Conservation (phyloP, 768 basidiomycete species). For the Lentinula boryana region DNA sequence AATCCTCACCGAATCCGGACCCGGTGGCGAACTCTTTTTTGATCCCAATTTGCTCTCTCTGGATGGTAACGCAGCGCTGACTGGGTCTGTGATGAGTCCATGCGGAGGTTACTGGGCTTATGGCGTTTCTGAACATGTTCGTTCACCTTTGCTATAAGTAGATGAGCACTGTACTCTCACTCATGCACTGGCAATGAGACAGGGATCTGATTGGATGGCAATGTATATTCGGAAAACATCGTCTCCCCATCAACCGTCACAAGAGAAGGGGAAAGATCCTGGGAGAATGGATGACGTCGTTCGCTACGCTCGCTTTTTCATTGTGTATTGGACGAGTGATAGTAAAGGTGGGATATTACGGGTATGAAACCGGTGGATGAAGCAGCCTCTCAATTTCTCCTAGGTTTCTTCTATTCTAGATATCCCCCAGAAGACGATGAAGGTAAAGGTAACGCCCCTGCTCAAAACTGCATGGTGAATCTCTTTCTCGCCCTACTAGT, state of each 20-base stretch:
- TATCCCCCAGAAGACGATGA: constrained; percentile 3
- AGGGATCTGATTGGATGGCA: constrained; percentile 3
- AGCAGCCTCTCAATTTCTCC: neutral
- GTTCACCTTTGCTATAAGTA: neutral
- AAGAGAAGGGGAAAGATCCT: constrained; percentile 2
- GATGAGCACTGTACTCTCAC: neutral
- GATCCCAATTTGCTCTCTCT: neutral
- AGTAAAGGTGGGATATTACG: neutral
- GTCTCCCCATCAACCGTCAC: constrained; percentile 2
- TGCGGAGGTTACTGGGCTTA: constrained; percentile 3
- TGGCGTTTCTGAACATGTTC: constrained; percentile 5
- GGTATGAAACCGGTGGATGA: neutral
- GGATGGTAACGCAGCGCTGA: constrained; percentile 1
- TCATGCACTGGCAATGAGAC: neutral
- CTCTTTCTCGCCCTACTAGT: neutral
- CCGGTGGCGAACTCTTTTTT: constrained; percentile 2
- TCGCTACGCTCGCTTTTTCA: neutral
- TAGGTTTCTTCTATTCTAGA: constrained; percentile 5
- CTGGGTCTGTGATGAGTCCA: constrained; percentile 1
- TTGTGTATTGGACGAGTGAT: constrained; percentile 1
- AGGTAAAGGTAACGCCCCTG: constrained; percentile 1
- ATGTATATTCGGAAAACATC: constrained; percentile 2
- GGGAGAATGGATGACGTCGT: constrained; percentile 1
- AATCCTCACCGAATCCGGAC: constrained; percentile 2
- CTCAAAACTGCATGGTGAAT: neutral